phyloP scores from a whole-genome alignment of 139 green algal genomes.

The Tetradesmus lagerheimii region DNA sequence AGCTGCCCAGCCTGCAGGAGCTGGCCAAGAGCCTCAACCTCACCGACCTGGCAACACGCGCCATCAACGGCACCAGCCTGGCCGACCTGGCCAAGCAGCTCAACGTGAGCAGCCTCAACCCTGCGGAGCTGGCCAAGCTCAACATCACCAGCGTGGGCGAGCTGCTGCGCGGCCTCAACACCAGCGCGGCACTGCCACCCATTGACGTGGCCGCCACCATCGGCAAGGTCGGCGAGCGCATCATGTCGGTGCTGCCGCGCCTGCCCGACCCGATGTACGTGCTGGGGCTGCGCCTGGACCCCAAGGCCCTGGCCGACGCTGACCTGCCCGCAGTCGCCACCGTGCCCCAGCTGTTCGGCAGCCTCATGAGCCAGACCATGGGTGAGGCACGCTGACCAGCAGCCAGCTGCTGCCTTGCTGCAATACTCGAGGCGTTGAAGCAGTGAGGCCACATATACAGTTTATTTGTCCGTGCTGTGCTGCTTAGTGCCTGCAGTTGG shows the following conservation, averaged over 20 bases:
- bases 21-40: slow-evolving; percentile 23
- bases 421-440: too few species aligned
- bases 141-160: slow-evolving; percentile 1
- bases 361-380: not conserved
- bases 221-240: not conserved
- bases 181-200: not conserved
- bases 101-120: not conserved
- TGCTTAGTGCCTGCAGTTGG: too few species aligned
- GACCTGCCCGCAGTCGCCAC: slow-evolving; percentile 4
- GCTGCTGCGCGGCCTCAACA: not conserved
- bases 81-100: slow-evolving; percentile 2
- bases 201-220: not conserved
- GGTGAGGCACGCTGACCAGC: not conserved
- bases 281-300: slow-evolving; percentile 17
- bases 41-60: not conserved
- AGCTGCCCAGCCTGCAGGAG: slow-evolving; percentile 7
- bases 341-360: slow-evolving; percentile 10
- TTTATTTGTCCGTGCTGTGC: too few species aligned
- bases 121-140: not conserved
- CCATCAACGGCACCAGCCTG: not conserved
- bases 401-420: not conserved
- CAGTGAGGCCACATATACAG: too few species aligned
- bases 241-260: not conserved
- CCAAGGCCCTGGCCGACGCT: slow-evolving; percentile 9
- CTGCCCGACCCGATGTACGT: slow-evolving; percentile 14